Evolutionary conservation across 192 early-diverging fungal genomes (phyloP).

Genomic region (Linderina pennispora): DNA sequence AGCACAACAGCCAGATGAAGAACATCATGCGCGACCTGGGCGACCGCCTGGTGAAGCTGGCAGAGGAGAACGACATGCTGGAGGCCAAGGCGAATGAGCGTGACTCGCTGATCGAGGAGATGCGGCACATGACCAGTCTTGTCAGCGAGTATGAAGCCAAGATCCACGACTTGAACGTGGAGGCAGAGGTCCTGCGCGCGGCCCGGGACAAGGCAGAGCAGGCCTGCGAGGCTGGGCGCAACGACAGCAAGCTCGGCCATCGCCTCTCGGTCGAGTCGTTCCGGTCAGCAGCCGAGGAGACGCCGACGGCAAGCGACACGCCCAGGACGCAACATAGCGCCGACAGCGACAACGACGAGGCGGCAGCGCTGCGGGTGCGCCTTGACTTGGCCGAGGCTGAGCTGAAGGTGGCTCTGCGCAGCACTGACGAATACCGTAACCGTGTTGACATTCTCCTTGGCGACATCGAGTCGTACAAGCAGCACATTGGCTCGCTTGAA

Average conservation of each 20-base stretch:
- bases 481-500: slow-evolving; percentile 10
- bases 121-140: slow-evolving; percentile 1
- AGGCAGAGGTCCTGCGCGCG: too few relatives aligned
- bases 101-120: slow-evolving; percentile 13
- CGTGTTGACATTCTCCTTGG: slow-evolving; percentile 3
- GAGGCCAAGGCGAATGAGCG: slow-evolving; percentile 24
- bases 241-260: neutral
- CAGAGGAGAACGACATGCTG: slow-evolving; percentile 39
- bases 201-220: neutral
- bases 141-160: slow-evolving; percentile 8
- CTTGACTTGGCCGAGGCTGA: slow-evolving; percentile 23
- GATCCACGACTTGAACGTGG: neutral
- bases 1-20: slow-evolving; percentile 36
- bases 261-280: slow-evolving; percentile 4
- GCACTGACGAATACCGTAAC: slow-evolving; percentile 13
- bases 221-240: neutral
- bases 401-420: slow-evolving; percentile 14
- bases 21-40: slow-evolving; percentile 34
- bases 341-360: neutral
- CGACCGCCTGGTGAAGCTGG: slow-evolving; percentile 32
- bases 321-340: too few relatives aligned
- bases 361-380: slow-evolving; percentile 10
- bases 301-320: neutral
- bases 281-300: slow-evolving; percentile 4
- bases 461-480: slow-evolving; percentile 4